phyloP scores from a whole-genome alignment of 208 protist species.

The Trypanosoma boissoni region DNA sequence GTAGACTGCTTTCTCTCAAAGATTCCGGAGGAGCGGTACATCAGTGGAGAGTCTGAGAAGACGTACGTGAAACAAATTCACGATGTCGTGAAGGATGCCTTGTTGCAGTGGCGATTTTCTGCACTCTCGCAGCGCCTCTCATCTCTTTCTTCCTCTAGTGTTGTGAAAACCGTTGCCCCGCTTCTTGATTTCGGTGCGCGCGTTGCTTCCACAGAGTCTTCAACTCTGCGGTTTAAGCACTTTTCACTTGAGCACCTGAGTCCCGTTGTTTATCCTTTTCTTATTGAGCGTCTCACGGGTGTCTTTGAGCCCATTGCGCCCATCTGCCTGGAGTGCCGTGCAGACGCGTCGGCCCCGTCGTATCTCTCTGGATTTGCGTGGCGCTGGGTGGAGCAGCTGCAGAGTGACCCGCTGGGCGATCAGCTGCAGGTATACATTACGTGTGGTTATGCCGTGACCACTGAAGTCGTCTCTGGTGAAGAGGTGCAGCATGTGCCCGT shows the following conservation, averaged over 20 bases:
- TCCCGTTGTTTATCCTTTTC: conserved; percentile 48
- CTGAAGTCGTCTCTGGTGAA: too few relatives aligned
- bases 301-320: conserved; percentile 37
- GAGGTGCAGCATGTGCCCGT: conserved; percentile 4
- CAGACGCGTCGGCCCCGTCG: conserved; percentile 11
- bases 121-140: conserved; percentile 22
- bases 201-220: conserved; percentile 43
- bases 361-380: conserved; percentile 58
- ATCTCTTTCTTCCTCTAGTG: conserved; percentile 6
- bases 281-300: conserved; percentile 65
- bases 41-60: conserved; percentile 62
- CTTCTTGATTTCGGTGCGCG: conserved; percentile 30
- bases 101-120: conserved; percentile 53
- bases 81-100: conserved; percentile 44
- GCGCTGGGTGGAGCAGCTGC: conserved; percentile 65
- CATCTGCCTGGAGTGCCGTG: conserved; percentile 30
- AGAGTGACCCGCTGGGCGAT: conserved; percentile 62
- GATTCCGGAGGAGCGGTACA: conserved; percentile 66
- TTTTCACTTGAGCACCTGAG: conserved; percentile 65
- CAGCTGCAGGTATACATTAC: conserved; percentile 56
- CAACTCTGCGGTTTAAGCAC: conserved; percentile 48
- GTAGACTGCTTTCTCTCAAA: conserved; percentile 70
- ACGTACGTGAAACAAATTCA: conserved; percentile 48
- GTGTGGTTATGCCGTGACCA: conserved; percentile 50
- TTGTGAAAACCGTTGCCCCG: conserved; percentile 13